Evolutionary conservation across 2,329 filamentous ascomycete genomes (phyloP).

Genomic region (Calonectria multiphialidica): DNA sequence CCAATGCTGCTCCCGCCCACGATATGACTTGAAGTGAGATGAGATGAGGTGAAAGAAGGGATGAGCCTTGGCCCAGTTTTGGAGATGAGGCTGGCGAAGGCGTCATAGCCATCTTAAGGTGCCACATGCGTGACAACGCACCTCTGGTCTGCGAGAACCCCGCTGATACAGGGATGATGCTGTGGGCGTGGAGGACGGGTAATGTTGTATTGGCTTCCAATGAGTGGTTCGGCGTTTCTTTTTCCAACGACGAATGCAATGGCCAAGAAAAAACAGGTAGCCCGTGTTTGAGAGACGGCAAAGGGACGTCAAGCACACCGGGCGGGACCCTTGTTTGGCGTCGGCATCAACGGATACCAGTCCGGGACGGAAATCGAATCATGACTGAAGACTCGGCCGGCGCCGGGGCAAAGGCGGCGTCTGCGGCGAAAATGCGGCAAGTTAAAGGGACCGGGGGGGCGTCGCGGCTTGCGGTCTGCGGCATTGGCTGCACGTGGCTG

Average conservation of each 20-base stretch:
- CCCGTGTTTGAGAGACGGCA: background rate
- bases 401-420: slow-evolving; percentile 38
- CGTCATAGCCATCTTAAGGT: background rate
- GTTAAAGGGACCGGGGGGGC: slow-evolving; percentile 23
- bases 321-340: slow-evolving; percentile 10
- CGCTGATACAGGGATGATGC: background rate
- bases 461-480: slow-evolving; percentile 24
- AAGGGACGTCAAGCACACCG: slow-evolving; percentile 12
- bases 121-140: slow-evolving; percentile 8
- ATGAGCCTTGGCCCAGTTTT: background rate
- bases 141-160: background rate
- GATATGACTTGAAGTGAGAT: background rate
- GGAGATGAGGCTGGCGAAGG: background rate
- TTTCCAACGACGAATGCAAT: slow-evolving; percentile 8
- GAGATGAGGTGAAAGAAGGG: background rate
- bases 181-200: background rate
- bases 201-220: background rate
- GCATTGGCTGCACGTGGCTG: slow-evolving; percentile 20
- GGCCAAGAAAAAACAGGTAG: background rate
- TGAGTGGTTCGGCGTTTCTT: background rate
- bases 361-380: slow-evolving; percentile 27
- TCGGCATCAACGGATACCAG: slow-evolving; percentile 26
- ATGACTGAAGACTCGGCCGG: slow-evolving; percentile 28
- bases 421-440: slow-evolving; percentile 44
- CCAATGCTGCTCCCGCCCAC: slow-evolving; percentile 21